phyloP scores from a whole-genome alignment of 2,329 filamentous ascomycete species.

The Aspergillus arachidicola region DNA sequence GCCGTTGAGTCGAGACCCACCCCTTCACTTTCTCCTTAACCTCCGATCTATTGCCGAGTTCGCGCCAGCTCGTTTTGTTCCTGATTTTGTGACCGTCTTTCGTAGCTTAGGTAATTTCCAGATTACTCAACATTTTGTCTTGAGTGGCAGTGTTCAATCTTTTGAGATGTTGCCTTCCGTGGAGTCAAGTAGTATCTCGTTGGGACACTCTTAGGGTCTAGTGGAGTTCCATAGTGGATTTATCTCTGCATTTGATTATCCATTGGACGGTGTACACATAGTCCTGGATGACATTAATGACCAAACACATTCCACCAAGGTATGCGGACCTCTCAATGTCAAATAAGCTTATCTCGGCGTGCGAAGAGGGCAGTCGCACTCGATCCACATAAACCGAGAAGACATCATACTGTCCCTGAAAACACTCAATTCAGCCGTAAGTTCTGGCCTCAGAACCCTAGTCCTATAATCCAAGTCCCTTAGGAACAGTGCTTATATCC shows the following conservation, averaged over 20 bases:
- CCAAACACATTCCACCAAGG: background rate
- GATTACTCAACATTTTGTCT: background rate
- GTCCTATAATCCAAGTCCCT: too few species aligned
- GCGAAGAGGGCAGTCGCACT: background rate
- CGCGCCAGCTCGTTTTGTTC: background rate
- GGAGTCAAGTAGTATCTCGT: background rate
- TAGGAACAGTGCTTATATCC: too few species aligned
- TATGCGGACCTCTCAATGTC: background rate
- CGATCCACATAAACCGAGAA: background rate
- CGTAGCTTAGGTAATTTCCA: background rate
- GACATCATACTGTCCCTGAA: background rate
- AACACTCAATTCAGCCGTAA: background rate
- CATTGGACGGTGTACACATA: background rate
- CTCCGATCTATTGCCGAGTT: background rate
- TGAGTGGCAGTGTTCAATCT: background rate
- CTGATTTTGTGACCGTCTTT: background rate
- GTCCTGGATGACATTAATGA: background rate
- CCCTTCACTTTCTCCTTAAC: background rate
- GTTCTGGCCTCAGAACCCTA: background rate
- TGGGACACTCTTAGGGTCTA: too few species aligned
- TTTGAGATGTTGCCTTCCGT: background rate
- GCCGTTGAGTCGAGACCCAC: background rate
- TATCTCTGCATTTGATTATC: background rate
- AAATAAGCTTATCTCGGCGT: background rate
- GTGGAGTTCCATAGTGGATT: too few species aligned